phyloP scores from a whole-genome alignment of 2,329 filamentous ascomycete genomes.

The Epichloe glyceriae region DNA sequence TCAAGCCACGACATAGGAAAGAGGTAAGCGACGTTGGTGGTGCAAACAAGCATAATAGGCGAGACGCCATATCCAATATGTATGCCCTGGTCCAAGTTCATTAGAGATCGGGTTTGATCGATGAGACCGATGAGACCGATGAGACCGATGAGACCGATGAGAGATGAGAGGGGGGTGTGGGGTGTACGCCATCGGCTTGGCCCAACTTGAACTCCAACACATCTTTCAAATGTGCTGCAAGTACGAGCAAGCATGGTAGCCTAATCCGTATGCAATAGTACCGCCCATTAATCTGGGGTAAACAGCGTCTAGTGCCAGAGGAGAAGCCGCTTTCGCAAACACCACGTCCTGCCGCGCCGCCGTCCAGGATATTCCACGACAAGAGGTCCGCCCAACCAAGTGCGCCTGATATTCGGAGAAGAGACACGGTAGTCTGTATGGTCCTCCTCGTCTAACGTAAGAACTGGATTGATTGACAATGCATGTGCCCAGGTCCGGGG shows the following conservation, averaged over 20 bases:
- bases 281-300: not conserved
- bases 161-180: not conserved
- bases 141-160: too few relatives aligned
- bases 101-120: not conserved
- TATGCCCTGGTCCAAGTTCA: too few relatives aligned
- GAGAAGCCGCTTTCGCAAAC: not conserved
- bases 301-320: not conserved
- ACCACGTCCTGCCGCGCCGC: too few relatives aligned
- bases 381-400: not conserved
- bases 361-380: too few relatives aligned
- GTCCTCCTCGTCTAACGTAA: not conserved
- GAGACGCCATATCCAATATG: not conserved
- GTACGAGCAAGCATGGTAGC: too few relatives aligned
- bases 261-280: not conserved
- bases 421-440: not conserved
- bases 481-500: not conserved
- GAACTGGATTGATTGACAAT: not conserved
- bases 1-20: not conserved
- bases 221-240: too few relatives aligned
- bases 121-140: not conserved
- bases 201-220: not conserved
- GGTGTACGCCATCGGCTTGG: not conserved
- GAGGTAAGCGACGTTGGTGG: not conserved
- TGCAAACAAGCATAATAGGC: not conserved
- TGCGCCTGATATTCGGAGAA: too few relatives aligned